Evolutionary conservation across 2,329 filamentous ascomycete species (phyloP), one percentile per base, ranked within the genome.

Genomic region (Fonsecaea pedrosoi): DNA sequence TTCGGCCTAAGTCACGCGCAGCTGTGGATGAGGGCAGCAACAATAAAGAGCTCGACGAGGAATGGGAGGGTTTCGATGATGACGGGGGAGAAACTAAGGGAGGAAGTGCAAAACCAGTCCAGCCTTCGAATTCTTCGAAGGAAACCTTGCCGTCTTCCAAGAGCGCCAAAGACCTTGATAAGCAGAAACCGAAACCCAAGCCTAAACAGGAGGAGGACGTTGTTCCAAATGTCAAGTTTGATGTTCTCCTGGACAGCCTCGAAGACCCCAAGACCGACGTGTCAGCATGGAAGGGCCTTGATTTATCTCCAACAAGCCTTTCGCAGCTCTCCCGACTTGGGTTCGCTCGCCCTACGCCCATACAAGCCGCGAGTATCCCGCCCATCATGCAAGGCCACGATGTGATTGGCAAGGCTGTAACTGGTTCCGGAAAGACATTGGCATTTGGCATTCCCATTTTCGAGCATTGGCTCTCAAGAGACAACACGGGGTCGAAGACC

Each of bases 361-460:
- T 99, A 65, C 95, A 99, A 77, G 80, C 84, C 21, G 84, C 87
- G 38, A 84, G 92, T 0, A 96, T 99, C 72, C 94, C 95, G 0
- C 86, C 91, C 61, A 91, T 97, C 54, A 77, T 94, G 21, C 86
- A 87, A 5, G 94, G 94, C 0, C 91, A 92, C 76, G 94, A 99
- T 78, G 90, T 98, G 15, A 91, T 99, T 70, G 95, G 95, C 50
- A 99, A 99, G 80, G 95, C 95, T 1, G 90, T 94, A 10, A 99
- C 95, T 0, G 95, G 95, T 71, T 98, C 95, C 13, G 95, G 95
- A 73, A 99, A 99, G 80, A 99, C 95, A 0, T 82, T 99, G 54
- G 94, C 95, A 0, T 99, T 97, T 78, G 92, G 90, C 1, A 93
- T 99, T 69, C 95, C 95, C 0, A 95, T 99, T 64, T 83, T 98